Base-by-base conservation (phyloP, 2,329 filamentous ascomycete species). In the Pseudomassariella vexata region DNA sequence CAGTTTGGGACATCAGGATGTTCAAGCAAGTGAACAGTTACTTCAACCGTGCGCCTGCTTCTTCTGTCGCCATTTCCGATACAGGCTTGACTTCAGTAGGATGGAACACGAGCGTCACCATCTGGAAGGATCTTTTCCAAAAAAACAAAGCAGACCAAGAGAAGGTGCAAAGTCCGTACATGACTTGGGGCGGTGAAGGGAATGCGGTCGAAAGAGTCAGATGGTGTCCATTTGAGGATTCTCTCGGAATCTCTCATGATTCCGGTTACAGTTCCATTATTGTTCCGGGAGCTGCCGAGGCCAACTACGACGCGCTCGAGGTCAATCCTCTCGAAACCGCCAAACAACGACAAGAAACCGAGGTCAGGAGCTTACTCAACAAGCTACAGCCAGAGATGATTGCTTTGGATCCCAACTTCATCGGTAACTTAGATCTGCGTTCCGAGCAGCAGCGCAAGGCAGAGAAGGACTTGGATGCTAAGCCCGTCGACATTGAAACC, bases 371-470 rank as follows among this genome's bases (percentile, higher is more conserved):
- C 9, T 70, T 98, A 42, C 76, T 98, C 48, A 94, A 94, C 70
- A 98, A 98, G 66, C 70, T 98, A 28, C 79, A 89, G 50, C 90
- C 92, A 4, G 90, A 95, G 53, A 98, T 96, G 87, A 98, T 98
- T 41, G 85, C 87, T 2, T 68, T 98, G 15, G 82, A 98, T 54
- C 90, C 92, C 46, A 84, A 92, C 59, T 94, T 88, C 53, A 78
- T 98, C 48, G 92, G 92, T 34, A 86, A 80, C 46, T 70, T 98
- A 19, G 89, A 98, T 55, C 67, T 88, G 36, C 76, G 85, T 30
- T 86, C 82, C 21, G 79, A 89, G 39, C 73, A 85, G 63, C 81
- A 92, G 65, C 73, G 82, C 29, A 73, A 79, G 50, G 79, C 78
- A 17, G 87, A 94, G 50, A 79, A 76, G 52, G 83, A 94, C 52